A percentile compares a stretch with the other conserved stretches of the same genome.
phyloP scores from a whole-genome alignment of 768 basidiomycete genomes.

The Rubroboletus satanas region DNA sequence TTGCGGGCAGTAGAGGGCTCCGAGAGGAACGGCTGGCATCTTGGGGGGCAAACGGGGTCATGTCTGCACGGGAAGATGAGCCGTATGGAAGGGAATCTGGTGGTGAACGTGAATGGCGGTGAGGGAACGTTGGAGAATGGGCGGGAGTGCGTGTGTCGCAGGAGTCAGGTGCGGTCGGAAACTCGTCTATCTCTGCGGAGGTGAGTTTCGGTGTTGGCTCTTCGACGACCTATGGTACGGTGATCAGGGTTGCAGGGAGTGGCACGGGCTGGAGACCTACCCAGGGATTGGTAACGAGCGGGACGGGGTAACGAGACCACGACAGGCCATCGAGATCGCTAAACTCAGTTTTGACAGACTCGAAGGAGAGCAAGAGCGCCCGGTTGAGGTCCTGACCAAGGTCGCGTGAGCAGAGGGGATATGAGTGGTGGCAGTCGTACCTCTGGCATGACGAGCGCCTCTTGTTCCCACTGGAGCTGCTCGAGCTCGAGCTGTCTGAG shows the following conservation, averaged over 20 bases:
- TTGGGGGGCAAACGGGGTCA: constrained; percentile 32
- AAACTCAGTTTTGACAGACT: constrained; percentile 57
- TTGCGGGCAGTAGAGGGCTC: constrained; percentile 25
- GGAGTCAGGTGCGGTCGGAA: constrained; percentile 5
- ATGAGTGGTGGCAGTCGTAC: constrained; percentile 26
- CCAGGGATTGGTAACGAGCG: constrained; percentile 24
- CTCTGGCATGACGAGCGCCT: constrained; percentile 57
- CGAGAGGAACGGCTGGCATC: constrained; percentile 38
- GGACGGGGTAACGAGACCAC: constrained; percentile 42
- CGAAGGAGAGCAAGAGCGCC: constrained; percentile 40
- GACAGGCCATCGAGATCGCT: constrained; percentile 56
- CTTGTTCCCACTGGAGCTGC: constrained; percentile 49
- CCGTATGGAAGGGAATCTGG: constrained; percentile 21
- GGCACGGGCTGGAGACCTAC: constrained; percentile 13
- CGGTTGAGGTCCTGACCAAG: constrained; percentile 29
- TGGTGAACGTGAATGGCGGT: background rate
- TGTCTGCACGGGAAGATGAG: constrained; percentile 37
- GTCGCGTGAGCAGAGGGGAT: constrained; percentile 10
- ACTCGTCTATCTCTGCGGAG: constrained; percentile 20
- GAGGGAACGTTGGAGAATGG: constrained; percentile 7
- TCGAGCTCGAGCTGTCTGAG: constrained; percentile 51
- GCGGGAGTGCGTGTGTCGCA: constrained; percentile 3
- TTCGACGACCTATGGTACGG: constrained; percentile 17
- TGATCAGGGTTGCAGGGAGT: background rate
- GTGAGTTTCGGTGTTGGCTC: constrained; percentile 30